phyloP scores from a whole-genome alignment of 208 protist genomes.

The Acanthamoeba sp. region DNA sequence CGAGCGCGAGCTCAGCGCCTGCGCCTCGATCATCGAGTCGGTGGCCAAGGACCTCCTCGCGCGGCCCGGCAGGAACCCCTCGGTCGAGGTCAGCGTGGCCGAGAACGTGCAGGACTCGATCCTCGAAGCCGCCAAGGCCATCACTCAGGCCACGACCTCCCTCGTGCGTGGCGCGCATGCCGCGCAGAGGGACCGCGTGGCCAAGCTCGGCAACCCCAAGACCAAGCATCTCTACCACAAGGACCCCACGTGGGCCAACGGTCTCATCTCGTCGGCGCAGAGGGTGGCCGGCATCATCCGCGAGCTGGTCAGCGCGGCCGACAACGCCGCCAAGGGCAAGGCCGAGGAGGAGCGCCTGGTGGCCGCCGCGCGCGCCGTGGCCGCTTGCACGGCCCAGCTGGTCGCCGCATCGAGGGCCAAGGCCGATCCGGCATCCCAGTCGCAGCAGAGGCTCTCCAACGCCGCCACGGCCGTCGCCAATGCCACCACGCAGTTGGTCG shows the following conservation, averaged over 20 bases:
- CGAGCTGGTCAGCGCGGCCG: constrained; percentile 2
- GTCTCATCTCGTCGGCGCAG: constrained; percentile 47
- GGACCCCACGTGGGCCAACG: constrained; percentile 69
- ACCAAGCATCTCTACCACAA: constrained; percentile 76
- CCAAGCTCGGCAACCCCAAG: constrained; percentile 74
- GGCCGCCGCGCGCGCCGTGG: constrained; percentile 36
- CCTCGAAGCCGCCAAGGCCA: constrained; percentile 55
- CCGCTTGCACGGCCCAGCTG: constrained; percentile 65
- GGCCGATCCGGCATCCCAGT: neutral
- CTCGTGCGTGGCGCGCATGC: constrained; percentile 55
- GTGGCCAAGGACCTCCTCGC: constrained; percentile 42
- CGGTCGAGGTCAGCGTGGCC: neutral
- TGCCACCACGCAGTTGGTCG: constrained; percentile 51
- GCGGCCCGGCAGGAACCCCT: neutral
- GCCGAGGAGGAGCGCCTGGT: constrained; percentile 62
- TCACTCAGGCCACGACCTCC: constrained; percentile 51
- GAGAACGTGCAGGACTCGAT: constrained; percentile 62
- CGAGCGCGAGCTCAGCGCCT: constrained; percentile 65
- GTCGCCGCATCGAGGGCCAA: constrained; percentile 60
- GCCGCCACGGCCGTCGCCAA: constrained; percentile 31
- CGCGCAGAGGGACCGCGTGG: constrained; percentile 62
- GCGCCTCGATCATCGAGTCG: constrained; percentile 41
- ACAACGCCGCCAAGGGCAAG: neutral
- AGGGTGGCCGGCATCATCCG: constrained; percentile 19
- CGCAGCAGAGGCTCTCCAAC: constrained; percentile 32